A percentile compares a stretch with the other conserved stretches of the same genome.
Evolutionary conservation across 805 yeast species (phyloP).

Genomic region (Candida peoriensis): DNA sequence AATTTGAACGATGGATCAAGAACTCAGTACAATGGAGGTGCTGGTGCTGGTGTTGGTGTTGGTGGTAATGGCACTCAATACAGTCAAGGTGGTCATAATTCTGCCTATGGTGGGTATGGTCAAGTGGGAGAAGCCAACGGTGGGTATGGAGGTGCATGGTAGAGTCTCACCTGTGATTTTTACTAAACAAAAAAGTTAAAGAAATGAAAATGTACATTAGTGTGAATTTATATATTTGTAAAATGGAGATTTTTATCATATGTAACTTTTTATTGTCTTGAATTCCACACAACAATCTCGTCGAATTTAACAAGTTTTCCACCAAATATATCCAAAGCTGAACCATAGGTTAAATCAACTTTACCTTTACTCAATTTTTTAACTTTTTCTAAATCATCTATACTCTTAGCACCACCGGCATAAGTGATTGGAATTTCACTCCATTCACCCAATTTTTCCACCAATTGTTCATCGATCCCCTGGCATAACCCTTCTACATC

Average conservation of each 20-base stretch:
- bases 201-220: too few species aligned
- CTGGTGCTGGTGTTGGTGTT: conserved; percentile 21
- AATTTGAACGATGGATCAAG: conserved; percentile 41
- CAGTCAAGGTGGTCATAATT: conserved; percentile 16
- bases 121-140: conserved; percentile 5
- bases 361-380: conserved; percentile 64
- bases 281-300: conserved; percentile 79
- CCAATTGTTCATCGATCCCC: conserved; percentile 85
- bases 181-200: too few species aligned
- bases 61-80: conserved; percentile 20
- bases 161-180: too few species aligned
- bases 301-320: conserved; percentile 73
- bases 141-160: conserved; percentile 5
- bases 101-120: conserved; percentile 26
- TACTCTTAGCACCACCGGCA: conserved; percentile 92
- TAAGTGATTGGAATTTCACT: conserved; percentile 74
- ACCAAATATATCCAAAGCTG: conserved; percentile 92
- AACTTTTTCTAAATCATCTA: conserved; percentile 66
- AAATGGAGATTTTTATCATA: too few species aligned
- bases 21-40: conserved; percentile 34
- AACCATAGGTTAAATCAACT: conserved; percentile 91
- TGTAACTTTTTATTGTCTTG: too few species aligned
- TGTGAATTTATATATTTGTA: too few species aligned
- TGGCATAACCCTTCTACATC: conserved; percentile 96
- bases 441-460: conserved; percentile 73